Conservation (phyloP, 768 basidiomycete genomes). For the Lactarius sp. region DNA sequence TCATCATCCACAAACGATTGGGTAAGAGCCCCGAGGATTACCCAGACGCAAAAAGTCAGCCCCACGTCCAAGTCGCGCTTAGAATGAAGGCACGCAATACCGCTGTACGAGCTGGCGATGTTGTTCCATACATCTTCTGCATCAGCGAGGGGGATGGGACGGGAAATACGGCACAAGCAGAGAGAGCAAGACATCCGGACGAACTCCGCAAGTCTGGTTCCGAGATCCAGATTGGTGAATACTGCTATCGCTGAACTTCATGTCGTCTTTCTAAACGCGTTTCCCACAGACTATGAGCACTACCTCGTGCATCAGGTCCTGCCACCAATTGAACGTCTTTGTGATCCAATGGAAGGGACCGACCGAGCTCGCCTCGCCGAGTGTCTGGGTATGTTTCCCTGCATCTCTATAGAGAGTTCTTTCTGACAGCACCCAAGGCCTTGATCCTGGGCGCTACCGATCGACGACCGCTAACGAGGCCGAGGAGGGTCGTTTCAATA, state of each 20-base stretch:
- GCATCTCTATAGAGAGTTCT: neutral
- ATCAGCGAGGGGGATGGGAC: constrained; percentile 64
- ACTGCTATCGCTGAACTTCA: neutral
- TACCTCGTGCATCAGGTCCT: constrained; percentile 90
- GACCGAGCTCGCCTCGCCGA: constrained; percentile 90
- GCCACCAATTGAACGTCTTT: constrained; percentile 91
- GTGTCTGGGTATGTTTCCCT: constrained; percentile 67
- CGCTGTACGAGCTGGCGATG: constrained; percentile 80
- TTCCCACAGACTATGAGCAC: constrained; percentile 72
- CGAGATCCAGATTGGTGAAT: constrained; percentile 68
- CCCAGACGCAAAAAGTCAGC: constrained; percentile 90
- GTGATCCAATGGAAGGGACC: constrained; percentile 94
- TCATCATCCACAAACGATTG: constrained; percentile 93
- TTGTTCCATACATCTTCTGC: constrained; percentile 95
- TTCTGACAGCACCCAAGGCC: constrained; percentile 36
- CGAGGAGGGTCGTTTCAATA: constrained; percentile 65
- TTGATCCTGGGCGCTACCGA: constrained; percentile 56
- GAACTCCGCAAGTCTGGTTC: constrained; percentile 69
- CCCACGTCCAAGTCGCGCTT: constrained; percentile 94
- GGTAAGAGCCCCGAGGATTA: constrained; percentile 98
- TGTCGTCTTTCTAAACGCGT: constrained; percentile 6
- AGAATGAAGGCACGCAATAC: constrained; percentile 82
- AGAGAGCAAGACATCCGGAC: constrained; percentile 89
- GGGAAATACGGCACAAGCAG: constrained; percentile 76
- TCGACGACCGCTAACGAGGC: constrained; percentile 33